phyloP scores from a whole-genome alignment of 352 stramenopile genomes.

The Phytopythium kandeliae region DNA sequence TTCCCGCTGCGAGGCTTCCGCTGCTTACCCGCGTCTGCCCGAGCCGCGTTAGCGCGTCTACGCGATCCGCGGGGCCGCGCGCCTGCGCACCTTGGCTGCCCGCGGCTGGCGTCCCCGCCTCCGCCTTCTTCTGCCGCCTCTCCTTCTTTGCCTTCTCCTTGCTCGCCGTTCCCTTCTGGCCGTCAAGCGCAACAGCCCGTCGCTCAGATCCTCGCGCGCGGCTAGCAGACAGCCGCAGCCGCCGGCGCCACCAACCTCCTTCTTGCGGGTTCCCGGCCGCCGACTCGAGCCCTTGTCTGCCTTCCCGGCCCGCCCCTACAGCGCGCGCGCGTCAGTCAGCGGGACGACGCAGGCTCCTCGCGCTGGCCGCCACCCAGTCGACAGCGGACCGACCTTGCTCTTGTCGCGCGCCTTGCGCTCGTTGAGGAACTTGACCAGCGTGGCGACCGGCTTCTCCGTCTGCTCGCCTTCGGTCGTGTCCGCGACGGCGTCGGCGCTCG shows the following conservation, averaged over 20 bases:
- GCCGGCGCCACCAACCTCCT: conserved; percentile 20
- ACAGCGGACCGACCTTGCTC: conserved; percentile 34
- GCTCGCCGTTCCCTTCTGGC: conserved; percentile 1
- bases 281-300: conserved; percentile 29
- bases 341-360: conserved; percentile 6
- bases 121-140: conserved; percentile 23
- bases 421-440: conserved; percentile 82
- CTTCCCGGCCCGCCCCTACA: conserved; percentile 30
- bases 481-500: conserved; percentile 48
- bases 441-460: conserved; percentile 61
- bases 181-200: not conserved
- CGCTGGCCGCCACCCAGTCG: not conserved
- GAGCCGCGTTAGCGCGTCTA: not conserved
- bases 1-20: conserved; percentile 32
- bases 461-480: conserved; percentile 48
- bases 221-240: not conserved
- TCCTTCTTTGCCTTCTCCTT: conserved; percentile 45
- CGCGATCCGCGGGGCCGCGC: not conserved
- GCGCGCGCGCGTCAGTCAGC: not conserved
- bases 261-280: conserved; percentile 34
- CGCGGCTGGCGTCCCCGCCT: not conserved
- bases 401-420: conserved; percentile 69
- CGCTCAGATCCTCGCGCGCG: not conserved
- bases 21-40: conserved; percentile 29
- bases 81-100: conserved; percentile 1